phyloP scores from a whole-genome alignment of 2,329 filamentous ascomycete species.

The Calonectria naviculata region DNA sequence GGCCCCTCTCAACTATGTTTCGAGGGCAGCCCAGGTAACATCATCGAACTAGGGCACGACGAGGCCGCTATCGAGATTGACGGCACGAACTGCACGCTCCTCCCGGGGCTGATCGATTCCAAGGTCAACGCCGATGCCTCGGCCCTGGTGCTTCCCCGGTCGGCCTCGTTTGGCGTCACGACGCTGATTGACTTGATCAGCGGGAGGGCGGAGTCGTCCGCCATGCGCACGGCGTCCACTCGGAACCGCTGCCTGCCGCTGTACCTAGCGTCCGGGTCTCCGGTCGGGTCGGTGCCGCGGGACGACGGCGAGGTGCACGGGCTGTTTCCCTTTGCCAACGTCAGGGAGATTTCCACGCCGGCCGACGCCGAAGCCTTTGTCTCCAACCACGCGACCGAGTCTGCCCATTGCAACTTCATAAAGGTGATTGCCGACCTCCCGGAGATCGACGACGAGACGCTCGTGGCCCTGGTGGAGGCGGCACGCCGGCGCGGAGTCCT shows the following conservation, averaged over 20 bases:
- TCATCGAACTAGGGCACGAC: neutral
- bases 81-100: slow-evolving; percentile 22
- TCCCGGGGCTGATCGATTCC: slow-evolving; percentile 29
- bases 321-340: neutral
- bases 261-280: slow-evolving; percentile 23
- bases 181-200: slow-evolving; percentile 29
- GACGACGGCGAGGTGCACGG: neutral
- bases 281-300: neutral
- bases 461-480: slow-evolving; percentile 35
- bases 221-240: slow-evolving; percentile 2
- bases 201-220: slow-evolving; percentile 13
- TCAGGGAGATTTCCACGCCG: neutral
- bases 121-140: slow-evolving; percentile 17
- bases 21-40: slow-evolving; percentile 20
- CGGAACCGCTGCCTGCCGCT: slow-evolving; percentile 9
- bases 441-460: slow-evolving; percentile 33
- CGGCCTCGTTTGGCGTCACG: slow-evolving; percentile 18
- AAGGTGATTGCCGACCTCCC: slow-evolving; percentile 38
- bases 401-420: slow-evolving; percentile 38
- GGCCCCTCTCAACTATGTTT: neutral
- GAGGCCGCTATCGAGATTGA: slow-evolving; percentile 48
- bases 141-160: neutral
- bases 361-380: slow-evolving; percentile 17
- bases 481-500: slow-evolving; percentile 37
- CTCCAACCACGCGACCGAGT: neutral